Evolutionary conservation across 2,329 filamentous ascomycete species (phyloP), one percentile per base, ranked within the genome.

Genomic region (Colletotrichum liaoningense): DNA sequence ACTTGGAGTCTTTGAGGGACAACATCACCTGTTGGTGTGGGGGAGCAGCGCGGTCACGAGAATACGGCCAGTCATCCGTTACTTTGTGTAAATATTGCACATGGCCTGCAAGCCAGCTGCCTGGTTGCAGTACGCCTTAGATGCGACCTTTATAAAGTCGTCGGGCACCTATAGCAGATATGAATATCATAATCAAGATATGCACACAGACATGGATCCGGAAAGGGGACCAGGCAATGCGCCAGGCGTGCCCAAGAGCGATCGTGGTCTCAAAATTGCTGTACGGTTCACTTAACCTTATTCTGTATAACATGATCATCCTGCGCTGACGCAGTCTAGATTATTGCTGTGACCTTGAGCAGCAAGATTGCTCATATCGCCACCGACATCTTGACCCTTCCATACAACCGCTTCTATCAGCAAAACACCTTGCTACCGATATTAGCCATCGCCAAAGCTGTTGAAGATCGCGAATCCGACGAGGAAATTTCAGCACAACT

Each of bases 371-470:
- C 73, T 1, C 46, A 63, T 6, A 38, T 67, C n/a, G 35, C 71
- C 30, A 74, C 71, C 16, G 49, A 72, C 30, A 63, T 77, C n/a
- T n/a, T 79, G 35, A 79, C 77, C 1, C 73, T 79, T 1, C 77
- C 78, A 1, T 79, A 79, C 49, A 78, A 79, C 57, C 74, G 77
- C 6, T 79, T 78, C 52, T 79, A 77, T 62, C 73, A 76, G 9
- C 77, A 79, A 26, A 79, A 79, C 57, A 79, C 76, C 1, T 66
- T 79, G 11, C 56, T 77, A 4, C 76, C 77, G 7, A 76, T 79
- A 16, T 69, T 75, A 16, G 54, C 76, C 12, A 77, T 79, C 26
- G 69, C 74, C 3, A 74, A 74, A 14, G 63, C 46, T 1, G 69
- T 76, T 26, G 69, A 74, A 24, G 58, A 75, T 2, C 38, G 64